Base-by-base conservation (phyloP, 257 asterid genomes). In the Primulina eburnea region DNA sequence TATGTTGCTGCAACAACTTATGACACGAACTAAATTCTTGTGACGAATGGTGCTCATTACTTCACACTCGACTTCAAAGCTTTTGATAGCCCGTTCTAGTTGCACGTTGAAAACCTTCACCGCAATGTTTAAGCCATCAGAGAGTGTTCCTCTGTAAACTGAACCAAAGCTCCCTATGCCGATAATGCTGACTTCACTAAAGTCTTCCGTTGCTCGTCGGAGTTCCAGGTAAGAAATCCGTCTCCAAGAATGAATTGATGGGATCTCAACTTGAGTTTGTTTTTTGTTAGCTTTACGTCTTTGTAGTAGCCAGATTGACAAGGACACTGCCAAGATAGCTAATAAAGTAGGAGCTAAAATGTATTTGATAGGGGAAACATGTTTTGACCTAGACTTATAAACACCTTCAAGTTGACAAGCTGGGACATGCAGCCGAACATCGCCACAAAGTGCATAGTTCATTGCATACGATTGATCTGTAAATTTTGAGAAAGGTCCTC, bases 1-100 rank as follows among this genome's bases (percentile, higher is more conserved):
- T 33, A 28, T n/a, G 64, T 69, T 69, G 55, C 65, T 55, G 12
- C 73, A 69, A 59, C 59, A 35, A 9, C 65, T 60, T 34, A 60
- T 60, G 32, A 70, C 37, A 21, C 32, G 60, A 10, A 62, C 32
- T 62, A 70, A 32, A 60, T 70, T 70, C 47, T 38, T 70, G 9
- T 70, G 74, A 9, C 67, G 74, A 60, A 70, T 30, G 30, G 14
- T 70, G 56, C 67, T 43, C 29, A 70, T 26, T 5, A 70, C 59
- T 40, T 60, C 26, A 30, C 74, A 57, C 20, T 68, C 56, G 1
- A 32, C 58, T 7, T 30, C 65, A 33, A 56, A 68, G 62, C 72
- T 68, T 62, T 30, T 68, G 14, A 56, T 53, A 1, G 72, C 64
- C 12, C 7, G 56, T 26, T 56, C 52, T 18, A 34, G 3, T n/a